These are phyloP conservation scores for Arthrobotrys megalospora DNA, from an alignment of 2,329 filamentous ascomycete genomes.

Conservation along the genomic window DNA sequence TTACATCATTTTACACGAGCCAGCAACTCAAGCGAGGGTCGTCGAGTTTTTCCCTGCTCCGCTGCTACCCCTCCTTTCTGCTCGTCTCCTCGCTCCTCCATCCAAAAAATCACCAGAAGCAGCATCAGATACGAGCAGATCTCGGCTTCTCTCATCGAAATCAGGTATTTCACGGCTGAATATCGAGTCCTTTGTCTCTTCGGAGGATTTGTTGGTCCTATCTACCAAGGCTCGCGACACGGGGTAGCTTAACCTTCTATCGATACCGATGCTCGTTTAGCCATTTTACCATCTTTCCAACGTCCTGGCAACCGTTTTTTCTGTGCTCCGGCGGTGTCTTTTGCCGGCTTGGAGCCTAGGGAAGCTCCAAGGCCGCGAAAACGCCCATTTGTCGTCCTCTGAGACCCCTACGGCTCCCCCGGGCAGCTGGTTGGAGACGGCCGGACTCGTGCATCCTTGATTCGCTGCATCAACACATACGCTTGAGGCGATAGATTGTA, in stretches of 20 bases:
- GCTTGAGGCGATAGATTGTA: slow-evolving; percentile 54
- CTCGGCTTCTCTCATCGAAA: slow-evolving; percentile 36
- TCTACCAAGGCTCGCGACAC: slow-evolving; percentile 51
- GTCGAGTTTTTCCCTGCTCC: slow-evolving; percentile 53
- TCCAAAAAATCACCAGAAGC: slow-evolving; percentile 12
- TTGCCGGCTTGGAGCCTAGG: slow-evolving; percentile 1
- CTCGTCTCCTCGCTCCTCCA: slow-evolving; percentile 48
- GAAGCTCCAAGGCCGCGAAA: slow-evolving; percentile 6
- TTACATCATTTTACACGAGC: slow-evolving; percentile 60
- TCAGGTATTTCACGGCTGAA: slow-evolving; percentile 38
- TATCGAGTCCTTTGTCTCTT: slow-evolving; percentile 52
- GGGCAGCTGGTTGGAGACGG: neutral
- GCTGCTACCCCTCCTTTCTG: slow-evolving; percentile 60
- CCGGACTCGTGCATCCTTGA: neutral
- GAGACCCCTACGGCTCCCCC: slow-evolving; percentile 1
- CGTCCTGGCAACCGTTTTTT: slow-evolving; percentile 14
- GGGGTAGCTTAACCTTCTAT: slow-evolving; percentile 48
- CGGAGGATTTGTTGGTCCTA: slow-evolving; percentile 51
- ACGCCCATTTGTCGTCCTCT: neutral
- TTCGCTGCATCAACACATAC: slow-evolving; percentile 35
- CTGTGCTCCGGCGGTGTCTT: neutral
- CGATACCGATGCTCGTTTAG: slow-evolving; percentile 38
- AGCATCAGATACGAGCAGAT: slow-evolving; percentile 33
- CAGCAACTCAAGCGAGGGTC: slow-evolving; percentile 56
- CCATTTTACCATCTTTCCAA: slow-evolving; percentile 29